These are phyloP conservation scores for Protostelium mycophagum DNA, from an alignment of 78 protist species.

Conservation along the genomic window DNA sequence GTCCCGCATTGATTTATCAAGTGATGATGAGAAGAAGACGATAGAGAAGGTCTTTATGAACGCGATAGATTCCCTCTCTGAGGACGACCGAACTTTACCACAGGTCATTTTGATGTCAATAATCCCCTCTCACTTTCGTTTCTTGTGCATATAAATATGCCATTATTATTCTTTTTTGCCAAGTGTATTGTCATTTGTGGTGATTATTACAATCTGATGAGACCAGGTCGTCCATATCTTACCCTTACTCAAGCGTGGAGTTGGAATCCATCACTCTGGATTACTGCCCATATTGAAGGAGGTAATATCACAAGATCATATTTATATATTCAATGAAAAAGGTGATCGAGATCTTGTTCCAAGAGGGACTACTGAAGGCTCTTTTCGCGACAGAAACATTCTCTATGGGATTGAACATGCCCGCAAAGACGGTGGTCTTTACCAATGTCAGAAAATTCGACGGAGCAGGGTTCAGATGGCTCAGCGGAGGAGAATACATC, in stretches of 20 bases:
- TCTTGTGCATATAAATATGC: background rate
- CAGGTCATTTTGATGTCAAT: slow-evolving; percentile 4
- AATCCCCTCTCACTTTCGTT: background rate
- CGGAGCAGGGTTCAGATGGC: slow-evolving; percentile 61
- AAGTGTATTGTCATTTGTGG: no score
- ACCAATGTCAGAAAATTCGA: slow-evolving; percentile 78
- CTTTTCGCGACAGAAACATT: slow-evolving; percentile 99
- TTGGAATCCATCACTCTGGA: slow-evolving; percentile 97
- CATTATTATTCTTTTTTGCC: no score
- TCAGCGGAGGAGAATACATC: slow-evolving; percentile 89
- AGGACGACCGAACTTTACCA: slow-evolving; percentile 50
- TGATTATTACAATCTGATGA: no score
- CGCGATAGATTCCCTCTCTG: slow-evolving; percentile 79
- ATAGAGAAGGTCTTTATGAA: slow-evolving; percentile 68
- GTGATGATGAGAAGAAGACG: slow-evolving; percentile 56
- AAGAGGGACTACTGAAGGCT: slow-evolving; percentile 85
- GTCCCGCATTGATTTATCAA: background rate
- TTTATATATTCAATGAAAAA: no score
- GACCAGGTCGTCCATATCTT: slow-evolving; percentile 47
- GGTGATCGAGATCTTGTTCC: slow-evolving; percentile 93
- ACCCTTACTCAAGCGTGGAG: slow-evolving; percentile 75
- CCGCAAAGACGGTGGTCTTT: slow-evolving; percentile 95
- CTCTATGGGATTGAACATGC: slow-evolving; percentile 99
- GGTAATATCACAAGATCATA: no score
- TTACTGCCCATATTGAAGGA: slow-evolving; percentile 93